Base-by-base conservation (phyloP, 768 basidiomycete genomes). In the Boletellus emodensis region DNA sequence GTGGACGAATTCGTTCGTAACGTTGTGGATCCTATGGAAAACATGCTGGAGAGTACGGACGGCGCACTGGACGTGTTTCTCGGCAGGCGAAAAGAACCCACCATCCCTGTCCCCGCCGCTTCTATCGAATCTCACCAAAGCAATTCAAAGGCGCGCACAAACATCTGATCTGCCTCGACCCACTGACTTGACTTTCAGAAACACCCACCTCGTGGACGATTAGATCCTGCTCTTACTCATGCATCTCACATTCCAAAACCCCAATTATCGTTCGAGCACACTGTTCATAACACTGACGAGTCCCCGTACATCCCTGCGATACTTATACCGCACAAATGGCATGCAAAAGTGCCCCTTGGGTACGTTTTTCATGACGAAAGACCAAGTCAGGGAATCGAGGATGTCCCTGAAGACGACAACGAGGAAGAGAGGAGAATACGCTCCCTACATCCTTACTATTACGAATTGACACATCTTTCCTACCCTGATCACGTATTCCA, bases 1-100 rank as follows among this genome's bases (percentile, higher is more conserved):
- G 69, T 90, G 30, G 94, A 96, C 64, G 82, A 81, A 56, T 95
- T 93, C 65, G 80, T 87, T 56, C 74, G 81, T 15, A 67, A 81
- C 18, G 77, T 95, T 2, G 85, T 90, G n/a, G 90, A 93, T 61
- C 73, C 82, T 0, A 80, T 95, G 76, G 95, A 99, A 64, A 77
- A 79, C 41, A 66, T 97, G 46, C 68, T 96, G 51, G 96, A 98
- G 69, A 77, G 82, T 46, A 88, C 91, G 4, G 94, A 97, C 63
- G 85, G 82, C 9, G 83, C 82, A 55, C 68, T 99, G 34, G 95
- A 98, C 61, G 81, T 87, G 55, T 80, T 79, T 56, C 73, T 82
- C 35, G 92, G 92, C 5, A 73, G 78, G 53, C 82, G 75, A 46
- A 92, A 86, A 67, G 73, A 79, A 0, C 80, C 84, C 35, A 81